A percentile compares a stretch with the other conserved stretches of the same genome.
Evolutionary conservation across 306 rosid species (phyloP).

Genomic region (Dalbergia cultrata): DNA sequence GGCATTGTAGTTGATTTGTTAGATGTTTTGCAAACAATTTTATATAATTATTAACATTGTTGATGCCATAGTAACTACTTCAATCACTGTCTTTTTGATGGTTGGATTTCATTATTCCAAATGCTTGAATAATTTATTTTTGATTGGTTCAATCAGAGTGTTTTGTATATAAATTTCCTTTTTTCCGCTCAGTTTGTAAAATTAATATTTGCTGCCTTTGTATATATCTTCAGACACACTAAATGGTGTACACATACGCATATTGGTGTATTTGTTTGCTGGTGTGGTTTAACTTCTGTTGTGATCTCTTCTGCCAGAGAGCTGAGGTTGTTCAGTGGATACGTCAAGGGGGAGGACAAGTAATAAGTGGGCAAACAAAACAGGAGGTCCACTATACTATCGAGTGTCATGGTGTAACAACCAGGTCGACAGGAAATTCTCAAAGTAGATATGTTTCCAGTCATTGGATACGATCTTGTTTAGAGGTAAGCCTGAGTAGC

Average conservation of each 20-base stretch:
- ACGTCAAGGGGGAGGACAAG: slow-evolving; percentile 83
- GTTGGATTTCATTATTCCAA: not conserved
- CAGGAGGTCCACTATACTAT: slow-evolving; percentile 68
- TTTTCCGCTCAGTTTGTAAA: not conserved
- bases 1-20: slow-evolving; percentile 8
- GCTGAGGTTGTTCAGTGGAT: slow-evolving; percentile 89
- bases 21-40: slow-evolving; percentile 9
- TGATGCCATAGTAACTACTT: slow-evolving; percentile 11
- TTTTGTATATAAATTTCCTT: not conserved
- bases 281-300: slow-evolving; percentile 38
- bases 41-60: slow-evolving; percentile 7
- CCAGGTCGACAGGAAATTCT: slow-evolving; percentile 45
- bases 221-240: not conserved
- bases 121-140: not conserved
- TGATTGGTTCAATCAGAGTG: not conserved
- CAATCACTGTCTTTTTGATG: not conserved
- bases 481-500: slow-evolving; percentile 68
- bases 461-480: slow-evolving; percentile 93
- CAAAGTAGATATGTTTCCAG: slow-evolving; percentile 69
- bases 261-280: slow-evolving; percentile 12
- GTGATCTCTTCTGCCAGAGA: slow-evolving; percentile 64
- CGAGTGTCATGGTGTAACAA: slow-evolving; percentile 80
- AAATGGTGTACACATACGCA: not conserved
- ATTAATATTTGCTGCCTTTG: slow-evolving; percentile 28
- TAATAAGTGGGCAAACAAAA: slow-evolving; percentile 59